A percentile compares a stretch with the other conserved stretches of the same genome.
These are phyloP conservation scores for Obelidium mucronatum DNA, from an alignment of 192 early-diverging fungal species.

Conservation along the genomic window DNA sequence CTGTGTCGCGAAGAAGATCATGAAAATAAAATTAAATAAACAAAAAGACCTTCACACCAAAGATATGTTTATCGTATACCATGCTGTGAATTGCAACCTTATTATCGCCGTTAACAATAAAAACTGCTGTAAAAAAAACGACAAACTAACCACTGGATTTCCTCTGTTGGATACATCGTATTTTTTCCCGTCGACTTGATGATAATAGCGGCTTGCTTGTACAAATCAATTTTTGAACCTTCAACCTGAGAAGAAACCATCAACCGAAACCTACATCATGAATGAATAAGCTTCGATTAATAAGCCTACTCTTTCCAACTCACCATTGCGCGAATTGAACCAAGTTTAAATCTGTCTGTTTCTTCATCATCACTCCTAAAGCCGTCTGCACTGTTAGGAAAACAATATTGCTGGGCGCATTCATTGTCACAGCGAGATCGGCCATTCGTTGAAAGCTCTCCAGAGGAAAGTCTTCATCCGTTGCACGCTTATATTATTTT, in stretches of 20 bases:
- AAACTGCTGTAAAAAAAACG: background rate
- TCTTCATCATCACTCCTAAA: conserved; percentile 35
- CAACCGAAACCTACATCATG: conserved; percentile 31
- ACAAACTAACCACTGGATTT: conserved; percentile 21
- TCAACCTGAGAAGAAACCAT: conserved; percentile 26
- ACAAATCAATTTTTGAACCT: conserved; percentile 13
- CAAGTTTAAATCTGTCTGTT: conserved; percentile 11
- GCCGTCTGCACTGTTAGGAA: conserved; percentile 22
- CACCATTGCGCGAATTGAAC: conserved; percentile 25
- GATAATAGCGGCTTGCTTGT: conserved; percentile 21
- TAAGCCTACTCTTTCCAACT: too few relatives aligned
- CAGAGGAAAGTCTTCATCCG: conserved; percentile 18
- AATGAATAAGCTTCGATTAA: too few relatives aligned
- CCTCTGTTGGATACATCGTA: conserved; percentile 7
- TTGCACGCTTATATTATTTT: background rate
- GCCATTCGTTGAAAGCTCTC: conserved; percentile 33
- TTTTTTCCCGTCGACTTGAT: conserved; percentile 12
- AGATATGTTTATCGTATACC: background rate
- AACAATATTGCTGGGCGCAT: conserved; percentile 25
- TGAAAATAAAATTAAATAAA: background rate
- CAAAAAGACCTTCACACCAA: background rate
- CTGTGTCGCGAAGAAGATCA: background rate
- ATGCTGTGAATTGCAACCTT: conserved; percentile 30
- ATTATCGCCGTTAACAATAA: background rate
- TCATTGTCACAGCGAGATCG: conserved; percentile 19